Conservation (phyloP, 352 stramenopile genomes). For the Pythium grandisporangium region DNA sequence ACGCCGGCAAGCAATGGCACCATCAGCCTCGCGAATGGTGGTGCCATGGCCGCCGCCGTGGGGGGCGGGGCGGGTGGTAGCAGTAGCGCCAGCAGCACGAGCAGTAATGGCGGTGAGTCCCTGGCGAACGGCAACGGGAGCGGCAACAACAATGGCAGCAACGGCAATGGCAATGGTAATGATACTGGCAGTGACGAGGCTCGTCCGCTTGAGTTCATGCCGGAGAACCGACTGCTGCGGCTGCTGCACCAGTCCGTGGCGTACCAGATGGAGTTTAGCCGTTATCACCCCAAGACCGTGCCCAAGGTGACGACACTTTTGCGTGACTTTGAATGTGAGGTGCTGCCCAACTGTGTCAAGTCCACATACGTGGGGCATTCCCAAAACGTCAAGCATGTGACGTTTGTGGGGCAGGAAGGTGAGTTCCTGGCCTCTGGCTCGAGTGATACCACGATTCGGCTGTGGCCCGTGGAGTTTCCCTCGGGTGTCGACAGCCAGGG, state of each 20-base stretch:
- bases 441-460: constrained; percentile 80
- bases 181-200: not conserved
- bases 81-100: not conserved
- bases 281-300: constrained; percentile 79
- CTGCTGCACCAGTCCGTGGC: constrained; percentile 80
- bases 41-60: too few species aligned
- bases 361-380: constrained; percentile 77
- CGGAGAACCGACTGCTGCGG: constrained; percentile 68
- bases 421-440: constrained; percentile 78
- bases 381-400: constrained; percentile 86
- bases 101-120: constrained; percentile 17
- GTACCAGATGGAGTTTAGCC: constrained; percentile 88
- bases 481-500: constrained; percentile 1
- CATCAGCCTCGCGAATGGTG: too few species aligned
- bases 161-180: constrained; percentile 1
- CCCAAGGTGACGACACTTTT: constrained; percentile 79
- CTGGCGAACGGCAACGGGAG: constrained; percentile 7
- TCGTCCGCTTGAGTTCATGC: constrained; percentile 41
- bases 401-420: constrained; percentile 77
- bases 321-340: constrained; percentile 81
- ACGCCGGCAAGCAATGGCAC: not conserved
- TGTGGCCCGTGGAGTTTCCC: constrained; percentile 71
- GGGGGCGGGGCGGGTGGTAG: not conserved
- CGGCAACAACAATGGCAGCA: constrained; percentile 11
- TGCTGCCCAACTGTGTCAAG: constrained; percentile 81